phyloP scores from a whole-genome alignment of 148 eudicot genomes.

The Limonium bicolor region DNA sequence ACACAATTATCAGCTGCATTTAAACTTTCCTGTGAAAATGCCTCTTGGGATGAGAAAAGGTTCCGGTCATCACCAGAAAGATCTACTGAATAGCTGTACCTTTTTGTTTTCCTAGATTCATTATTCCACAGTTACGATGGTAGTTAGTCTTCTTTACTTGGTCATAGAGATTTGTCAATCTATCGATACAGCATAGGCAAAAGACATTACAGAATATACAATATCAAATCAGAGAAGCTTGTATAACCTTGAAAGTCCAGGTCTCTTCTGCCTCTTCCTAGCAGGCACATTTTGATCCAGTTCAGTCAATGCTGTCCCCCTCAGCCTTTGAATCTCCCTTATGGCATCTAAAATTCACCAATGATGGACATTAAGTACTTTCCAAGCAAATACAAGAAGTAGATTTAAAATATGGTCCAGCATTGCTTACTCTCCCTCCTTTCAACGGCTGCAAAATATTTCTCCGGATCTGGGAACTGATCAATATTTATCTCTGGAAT shows the following conservation, averaged over 20 bases:
- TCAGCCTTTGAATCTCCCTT: slow-evolving; percentile 34
- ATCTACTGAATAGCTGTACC: slow-evolving; percentile 18
- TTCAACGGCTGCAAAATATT: slow-evolving; percentile 33
- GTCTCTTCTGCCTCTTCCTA: slow-evolving; percentile 26
- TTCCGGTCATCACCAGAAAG: slow-evolving; percentile 16
- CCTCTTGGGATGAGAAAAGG: slow-evolving; percentile 29
- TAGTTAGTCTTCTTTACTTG: neutral
- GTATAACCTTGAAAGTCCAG: slow-evolving; percentile 46
- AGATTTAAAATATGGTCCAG: neutral
- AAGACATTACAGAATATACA: neutral
- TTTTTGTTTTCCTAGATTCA: slow-evolving; percentile 36
- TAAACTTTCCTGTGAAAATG: slow-evolving; percentile 10
- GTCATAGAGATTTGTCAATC: neutral
- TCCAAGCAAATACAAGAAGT: neutral
- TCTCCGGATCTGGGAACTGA: slow-evolving; percentile 31
- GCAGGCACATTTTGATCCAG: slow-evolving; percentile 12
- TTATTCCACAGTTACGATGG: no score
- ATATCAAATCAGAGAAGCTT: slow-evolving; percentile 6
- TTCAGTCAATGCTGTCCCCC: slow-evolving; percentile 19
- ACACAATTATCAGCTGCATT: slow-evolving; percentile 12
- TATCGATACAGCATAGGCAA: neutral
- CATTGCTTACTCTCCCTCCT: slow-evolving; percentile 34
- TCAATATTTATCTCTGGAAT: slow-evolving; percentile 16
- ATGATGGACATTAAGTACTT: slow-evolving; percentile 5
- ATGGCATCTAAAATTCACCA: slow-evolving; percentile 36